These are phyloP conservation scores for Xenoacremonium recifei DNA, from an alignment of 2,329 filamentous ascomycete genomes.

Conservation along the genomic window DNA sequence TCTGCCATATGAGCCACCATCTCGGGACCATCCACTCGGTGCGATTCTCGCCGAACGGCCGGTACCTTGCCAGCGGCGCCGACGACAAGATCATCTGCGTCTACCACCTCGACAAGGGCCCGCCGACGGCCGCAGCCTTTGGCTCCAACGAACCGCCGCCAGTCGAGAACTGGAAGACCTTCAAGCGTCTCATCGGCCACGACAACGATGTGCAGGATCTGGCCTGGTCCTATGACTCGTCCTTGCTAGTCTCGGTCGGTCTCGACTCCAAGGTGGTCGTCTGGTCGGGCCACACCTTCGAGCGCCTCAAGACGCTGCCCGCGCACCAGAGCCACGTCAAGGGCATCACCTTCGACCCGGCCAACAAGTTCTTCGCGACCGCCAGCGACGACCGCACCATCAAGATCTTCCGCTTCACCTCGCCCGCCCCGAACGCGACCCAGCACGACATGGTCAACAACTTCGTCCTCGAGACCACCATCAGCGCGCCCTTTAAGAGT, in stretches of 20 bases:
- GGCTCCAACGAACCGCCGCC: slow-evolving; percentile 89
- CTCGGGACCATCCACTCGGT: slow-evolving; percentile 97
- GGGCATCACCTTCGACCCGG: slow-evolving; percentile 96
- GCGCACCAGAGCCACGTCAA: slow-evolving; percentile 98
- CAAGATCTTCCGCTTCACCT: slow-evolving; percentile 93
- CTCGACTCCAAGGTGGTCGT: slow-evolving; percentile 97
- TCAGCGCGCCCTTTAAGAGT: slow-evolving; percentile 80
- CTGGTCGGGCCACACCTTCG: slow-evolving; percentile 97
- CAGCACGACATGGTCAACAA: slow-evolving; percentile 96
- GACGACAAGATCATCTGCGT: slow-evolving; percentile 99
- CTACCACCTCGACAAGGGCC: slow-evolving; percentile 83
- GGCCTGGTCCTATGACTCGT: slow-evolving; percentile 95
- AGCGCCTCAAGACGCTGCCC: slow-evolving; percentile 91
- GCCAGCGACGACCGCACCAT: slow-evolving; percentile 96
- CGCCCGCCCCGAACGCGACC: slow-evolving; percentile 85
- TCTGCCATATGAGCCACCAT: slow-evolving; percentile 98
- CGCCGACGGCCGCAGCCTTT: slow-evolving; percentile 77
- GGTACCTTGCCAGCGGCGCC: slow-evolving; percentile 93
- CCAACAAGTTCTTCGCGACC: slow-evolving; percentile 98
- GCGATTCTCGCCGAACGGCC: slow-evolving; percentile 91
- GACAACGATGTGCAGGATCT: slow-evolving; percentile 99
- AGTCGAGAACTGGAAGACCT: slow-evolving; percentile 97
- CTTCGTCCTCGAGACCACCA: slow-evolving; percentile 91
- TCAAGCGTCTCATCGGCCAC: slow-evolving; percentile 88
- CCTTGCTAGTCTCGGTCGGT: slow-evolving; percentile 91